A percentile compares a stretch with the other conserved stretches of the same genome.
Evolutionary conservation across 768 basidiomycete genomes (phyloP).

Genomic region (Pseudohyphozyma bogoriensis): DNA sequence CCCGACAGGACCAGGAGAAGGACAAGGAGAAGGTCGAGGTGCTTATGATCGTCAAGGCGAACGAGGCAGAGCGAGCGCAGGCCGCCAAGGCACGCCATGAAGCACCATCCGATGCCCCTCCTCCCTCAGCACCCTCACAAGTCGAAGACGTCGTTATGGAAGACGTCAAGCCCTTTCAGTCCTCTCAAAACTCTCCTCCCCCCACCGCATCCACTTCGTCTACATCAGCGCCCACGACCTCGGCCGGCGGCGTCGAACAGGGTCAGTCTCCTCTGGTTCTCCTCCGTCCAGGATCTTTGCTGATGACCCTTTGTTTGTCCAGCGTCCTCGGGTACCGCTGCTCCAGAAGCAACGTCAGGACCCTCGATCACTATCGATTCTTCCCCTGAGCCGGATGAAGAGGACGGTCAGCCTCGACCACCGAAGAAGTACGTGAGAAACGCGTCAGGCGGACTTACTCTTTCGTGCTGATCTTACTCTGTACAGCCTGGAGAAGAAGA

Average conservation of each 20-base stretch:
- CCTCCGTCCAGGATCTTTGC: too few species aligned
- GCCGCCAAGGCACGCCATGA: background rate
- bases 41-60: background rate
- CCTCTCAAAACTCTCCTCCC: background rate
- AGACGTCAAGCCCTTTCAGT: background rate
- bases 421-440: constrained; percentile 4
- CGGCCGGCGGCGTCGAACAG: background rate
- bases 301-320: background rate
- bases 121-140: background rate
- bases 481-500: constrained; percentile 19
- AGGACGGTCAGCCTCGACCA: constrained; percentile 13
- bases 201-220: background rate
- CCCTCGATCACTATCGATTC: background rate
- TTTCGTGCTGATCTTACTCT: background rate
- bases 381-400: constrained; percentile 21
- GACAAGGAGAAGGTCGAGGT: background rate
- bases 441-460: fast-evolving
- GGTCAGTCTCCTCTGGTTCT: background rate
- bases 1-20: background rate
- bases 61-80: background rate
- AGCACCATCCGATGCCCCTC: background rate
- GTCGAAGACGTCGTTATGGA: constrained; percentile 2
- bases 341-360: background rate
- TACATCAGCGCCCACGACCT: background rate
- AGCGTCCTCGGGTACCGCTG: background rate